phyloP scores from a whole-genome alignment of 768 basidiomycete species.

The Coprinopsis marcescibilis region DNA sequence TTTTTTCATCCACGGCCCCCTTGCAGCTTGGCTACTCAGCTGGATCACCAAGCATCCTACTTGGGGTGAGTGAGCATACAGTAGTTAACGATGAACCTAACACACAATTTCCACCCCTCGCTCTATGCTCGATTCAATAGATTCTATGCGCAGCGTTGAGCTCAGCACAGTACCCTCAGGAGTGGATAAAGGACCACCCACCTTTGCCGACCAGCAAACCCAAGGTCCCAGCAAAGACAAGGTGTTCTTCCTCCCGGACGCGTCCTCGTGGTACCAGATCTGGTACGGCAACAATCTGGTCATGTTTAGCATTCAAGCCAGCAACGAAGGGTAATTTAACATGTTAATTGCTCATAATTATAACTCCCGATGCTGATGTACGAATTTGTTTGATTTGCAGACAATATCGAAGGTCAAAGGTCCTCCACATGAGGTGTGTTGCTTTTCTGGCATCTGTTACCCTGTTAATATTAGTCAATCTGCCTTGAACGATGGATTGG shows the following conservation, averaged over 20 bases:
- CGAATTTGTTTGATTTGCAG: no score
- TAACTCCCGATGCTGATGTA: no score
- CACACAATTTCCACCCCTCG: not conserved
- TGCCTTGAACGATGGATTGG: not conserved
- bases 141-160: not conserved
- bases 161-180: not conserved
- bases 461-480: not conserved
- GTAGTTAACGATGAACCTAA: no score
- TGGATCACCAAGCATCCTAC: not conserved
- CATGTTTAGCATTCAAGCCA: not conserved
- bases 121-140: no score
- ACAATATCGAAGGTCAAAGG: no score
- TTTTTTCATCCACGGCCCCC: not conserved
- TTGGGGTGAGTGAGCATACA: not conserved
- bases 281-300: not conserved
- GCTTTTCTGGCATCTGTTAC: not conserved
- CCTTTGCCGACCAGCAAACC: not conserved
- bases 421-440: not conserved
- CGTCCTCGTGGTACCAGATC: not conserved
- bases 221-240: not conserved
- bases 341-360: no score
- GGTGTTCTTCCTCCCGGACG: not conserved
- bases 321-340: no score
- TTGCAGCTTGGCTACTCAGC: not conserved
- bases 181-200: not conserved